Percentiles rank a stretch among this genome's conserved stretches.
Conservation (phyloP, 495 filamentous ascomycete genomes). For the Podospora pseudopauciseta region DNA sequence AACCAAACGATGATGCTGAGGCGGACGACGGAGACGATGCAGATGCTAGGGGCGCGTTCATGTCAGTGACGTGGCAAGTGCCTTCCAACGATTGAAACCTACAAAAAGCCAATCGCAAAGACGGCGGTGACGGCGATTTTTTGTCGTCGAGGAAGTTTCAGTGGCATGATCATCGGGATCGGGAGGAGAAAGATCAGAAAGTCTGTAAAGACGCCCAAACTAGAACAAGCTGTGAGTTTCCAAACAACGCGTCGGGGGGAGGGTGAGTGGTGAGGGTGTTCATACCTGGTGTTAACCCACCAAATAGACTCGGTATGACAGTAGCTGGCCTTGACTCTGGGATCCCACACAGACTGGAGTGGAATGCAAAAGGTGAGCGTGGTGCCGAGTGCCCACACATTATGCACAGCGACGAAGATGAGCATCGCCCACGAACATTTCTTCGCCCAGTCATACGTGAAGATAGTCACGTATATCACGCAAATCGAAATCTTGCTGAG, state of each 20-base stretch:
- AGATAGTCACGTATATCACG: constrained; percentile 30
- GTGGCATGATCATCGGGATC: constrained; percentile 32
- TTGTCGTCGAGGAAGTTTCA: constrained; percentile 36
- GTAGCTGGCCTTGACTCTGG: constrained; percentile 5
- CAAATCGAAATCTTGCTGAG: constrained; percentile 31
- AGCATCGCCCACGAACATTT: constrained; percentile 20
- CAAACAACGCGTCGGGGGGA: neutral
- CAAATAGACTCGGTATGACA: constrained; percentile 23
- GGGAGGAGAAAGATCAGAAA: constrained; percentile 42
- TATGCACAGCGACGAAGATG: constrained; percentile 18
- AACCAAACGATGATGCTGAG: constrained; percentile 19
- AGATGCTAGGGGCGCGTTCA: constrained; percentile 18
- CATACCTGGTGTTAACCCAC: constrained; percentile 30
- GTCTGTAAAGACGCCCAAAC: constrained; percentile 49
- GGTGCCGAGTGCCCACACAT: constrained; percentile 10
- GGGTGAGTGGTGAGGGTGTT: neutral
- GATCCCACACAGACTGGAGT: constrained; percentile 31
- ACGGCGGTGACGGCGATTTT: constrained; percentile 36
- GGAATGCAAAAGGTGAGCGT: constrained; percentile 30
- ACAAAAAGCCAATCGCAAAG: constrained; percentile 41
- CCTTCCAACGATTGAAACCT: constrained; percentile 10
- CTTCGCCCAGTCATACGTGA: constrained; percentile 26
- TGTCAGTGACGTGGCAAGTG: constrained; percentile 5
- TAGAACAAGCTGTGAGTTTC: constrained; percentile 9
- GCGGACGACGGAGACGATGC: constrained; percentile 30